These are phyloP conservation scores for Ceratocystis lukuohia DNA, from an alignment of 2,329 filamentous ascomycete genomes.

Conservation along the genomic window DNA sequence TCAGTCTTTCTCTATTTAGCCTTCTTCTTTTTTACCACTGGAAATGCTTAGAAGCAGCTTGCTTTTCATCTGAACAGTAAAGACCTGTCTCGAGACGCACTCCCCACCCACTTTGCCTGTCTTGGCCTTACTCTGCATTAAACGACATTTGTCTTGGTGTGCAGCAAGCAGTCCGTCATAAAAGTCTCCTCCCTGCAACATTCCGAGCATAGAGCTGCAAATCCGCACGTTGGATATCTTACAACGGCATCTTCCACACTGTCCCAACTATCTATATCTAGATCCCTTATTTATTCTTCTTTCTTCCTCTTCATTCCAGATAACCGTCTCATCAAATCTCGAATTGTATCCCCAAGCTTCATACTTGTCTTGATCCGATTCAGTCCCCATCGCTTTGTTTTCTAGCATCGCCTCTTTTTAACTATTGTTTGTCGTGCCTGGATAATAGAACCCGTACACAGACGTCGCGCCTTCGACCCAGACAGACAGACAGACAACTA, in stretches of 20 bases:
- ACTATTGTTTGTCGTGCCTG: background rate
- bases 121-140: background rate
- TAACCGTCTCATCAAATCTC: too few relatives aligned
- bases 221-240: background rate
- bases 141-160: background rate
- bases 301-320: background rate
- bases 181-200: background rate
- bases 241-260: background rate
- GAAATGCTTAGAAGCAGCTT: background rate
- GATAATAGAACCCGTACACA: background rate
- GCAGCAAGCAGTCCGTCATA: background rate
- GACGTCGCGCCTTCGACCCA: background rate
- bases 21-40: background rate
- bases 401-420: background rate
- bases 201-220: background rate
- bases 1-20: background rate
- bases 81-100: background rate
- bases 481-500: background rate
- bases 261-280: background rate
- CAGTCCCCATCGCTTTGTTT: background rate
- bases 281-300: background rate
- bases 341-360: too few relatives aligned
- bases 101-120: background rate
- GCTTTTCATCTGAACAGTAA: background rate
- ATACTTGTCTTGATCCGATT: too few relatives aligned